These are phyloP conservation scores for Haplosporangium sp. DNA, from an alignment of 371 early-diverging fungal genomes.

Conservation along the genomic window DNA sequence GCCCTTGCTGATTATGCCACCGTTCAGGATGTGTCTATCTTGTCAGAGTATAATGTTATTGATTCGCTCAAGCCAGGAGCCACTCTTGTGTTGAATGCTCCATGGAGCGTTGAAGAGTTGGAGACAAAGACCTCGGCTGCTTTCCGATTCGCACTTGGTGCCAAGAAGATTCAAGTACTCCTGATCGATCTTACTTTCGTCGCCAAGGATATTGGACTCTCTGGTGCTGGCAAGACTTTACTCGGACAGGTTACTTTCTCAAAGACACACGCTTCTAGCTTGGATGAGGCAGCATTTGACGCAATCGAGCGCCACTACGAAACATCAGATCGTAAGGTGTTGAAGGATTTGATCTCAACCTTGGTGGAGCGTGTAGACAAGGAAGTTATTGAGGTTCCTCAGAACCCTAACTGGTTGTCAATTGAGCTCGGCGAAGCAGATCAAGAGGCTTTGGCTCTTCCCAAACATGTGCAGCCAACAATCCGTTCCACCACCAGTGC, in stretches of 20 bases:
- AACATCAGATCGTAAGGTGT: conserved; percentile 34
- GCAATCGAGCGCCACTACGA: conserved; percentile 39
- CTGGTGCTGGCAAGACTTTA: conserved; percentile 59
- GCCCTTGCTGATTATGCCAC: conserved; percentile 68
- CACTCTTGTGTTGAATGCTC: conserved; percentile 74
- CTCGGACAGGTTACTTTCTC: conserved; percentile 75
- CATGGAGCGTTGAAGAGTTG: conserved; percentile 77
- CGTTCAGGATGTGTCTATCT: conserved; percentile 73
- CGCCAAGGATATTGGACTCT: conserved; percentile 72
- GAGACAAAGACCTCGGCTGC: conserved; percentile 75
- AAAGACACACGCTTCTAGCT: conserved; percentile 48
- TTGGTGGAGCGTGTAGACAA: conserved; percentile 58
- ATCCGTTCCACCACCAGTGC: conserved; percentile 35
- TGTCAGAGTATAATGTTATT: conserved; percentile 73
- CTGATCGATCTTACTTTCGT: conserved; percentile 76
- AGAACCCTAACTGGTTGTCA: conserved; percentile 53
- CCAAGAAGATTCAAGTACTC: conserved; percentile 69
- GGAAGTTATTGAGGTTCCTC: conserved; percentile 55
- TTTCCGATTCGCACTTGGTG: conserved; percentile 66
- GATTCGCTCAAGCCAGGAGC: conserved; percentile 67
- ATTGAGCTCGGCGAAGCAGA: conserved; percentile 51
- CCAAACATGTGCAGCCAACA: conserved; percentile 42
- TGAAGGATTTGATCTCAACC: conserved; percentile 41
- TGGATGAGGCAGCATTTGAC: conserved; percentile 47
- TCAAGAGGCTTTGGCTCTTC: conserved; percentile 42